These are phyloP conservation scores for Saccharomycopsis sp. DNA, from an alignment of 805 yeast species.

Conservation along the genomic window DNA sequence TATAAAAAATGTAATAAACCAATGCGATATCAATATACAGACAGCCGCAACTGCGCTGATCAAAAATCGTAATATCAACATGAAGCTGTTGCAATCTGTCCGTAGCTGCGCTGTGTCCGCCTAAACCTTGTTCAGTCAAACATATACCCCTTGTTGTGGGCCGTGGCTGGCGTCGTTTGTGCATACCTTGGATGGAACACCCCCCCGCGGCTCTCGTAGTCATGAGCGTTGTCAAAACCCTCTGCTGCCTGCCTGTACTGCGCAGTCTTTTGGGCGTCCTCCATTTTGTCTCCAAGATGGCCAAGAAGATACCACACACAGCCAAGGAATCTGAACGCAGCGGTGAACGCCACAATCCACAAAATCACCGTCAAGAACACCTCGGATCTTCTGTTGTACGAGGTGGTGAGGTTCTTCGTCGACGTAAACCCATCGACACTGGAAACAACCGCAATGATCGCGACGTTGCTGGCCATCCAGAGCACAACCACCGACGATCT, in stretches of 20 bases:
- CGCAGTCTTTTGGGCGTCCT: conserved; percentile 9
- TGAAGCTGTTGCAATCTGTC: too few species aligned
- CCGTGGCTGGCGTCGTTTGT: neutral
- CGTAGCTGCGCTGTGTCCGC: too few species aligned
- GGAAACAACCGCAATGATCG: conserved; percentile 73
- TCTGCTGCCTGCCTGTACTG: neutral
- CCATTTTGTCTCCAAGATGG: neutral
- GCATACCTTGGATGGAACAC: neutral
- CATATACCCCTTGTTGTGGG: neutral
- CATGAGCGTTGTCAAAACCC: neutral
- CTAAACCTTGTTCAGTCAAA: neutral
- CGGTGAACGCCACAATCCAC: conserved; percentile 91
- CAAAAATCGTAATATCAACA: too few species aligned
- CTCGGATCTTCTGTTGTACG: conserved; percentile 40
- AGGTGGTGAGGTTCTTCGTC: conserved; percentile 18
- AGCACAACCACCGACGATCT: conserved; percentile 82
- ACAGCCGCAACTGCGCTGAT: neutral
- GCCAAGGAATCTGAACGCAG: conserved; percentile 76
- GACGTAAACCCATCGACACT: conserved; percentile 62
- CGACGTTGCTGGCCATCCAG: conserved; percentile 86
- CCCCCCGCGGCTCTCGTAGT: neutral
- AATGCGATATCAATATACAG: too few species aligned
- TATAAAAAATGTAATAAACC: too few species aligned
- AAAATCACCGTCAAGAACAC: conserved; percentile 75
- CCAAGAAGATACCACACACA: conserved; percentile 50